A percentile compares a stretch with the other conserved stretches of the same genome.
Conservation (phyloP, 345 rosid genomes). For the Punica granatum region DNA sequence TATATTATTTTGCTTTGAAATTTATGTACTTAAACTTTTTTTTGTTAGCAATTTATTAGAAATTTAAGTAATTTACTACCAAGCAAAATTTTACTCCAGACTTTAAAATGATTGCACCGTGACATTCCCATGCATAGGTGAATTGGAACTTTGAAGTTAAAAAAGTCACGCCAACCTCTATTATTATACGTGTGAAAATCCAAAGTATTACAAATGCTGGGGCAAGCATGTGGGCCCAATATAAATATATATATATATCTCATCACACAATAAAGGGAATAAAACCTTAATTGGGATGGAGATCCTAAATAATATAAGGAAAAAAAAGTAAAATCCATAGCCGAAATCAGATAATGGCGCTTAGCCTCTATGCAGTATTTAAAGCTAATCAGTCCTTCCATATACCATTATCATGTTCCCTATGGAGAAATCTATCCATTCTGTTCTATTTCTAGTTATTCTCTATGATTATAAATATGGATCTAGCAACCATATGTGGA, state of each 20-base stretch:
- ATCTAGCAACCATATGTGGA: slow-evolving; percentile 34
- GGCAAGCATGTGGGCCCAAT: slow-evolving; percentile 15
- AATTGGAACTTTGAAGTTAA: too few species aligned
- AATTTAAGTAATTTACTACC: too few species aligned
- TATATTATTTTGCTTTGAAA: too few species aligned
- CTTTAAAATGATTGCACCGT: too few species aligned
- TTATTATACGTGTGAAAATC: background rate
- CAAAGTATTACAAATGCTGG: slow-evolving; percentile 12
- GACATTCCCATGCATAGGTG: too few species aligned
- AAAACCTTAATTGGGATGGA: slow-evolving; percentile 59
- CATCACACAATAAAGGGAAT: slow-evolving; percentile 70
- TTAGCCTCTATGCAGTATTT: background rate
- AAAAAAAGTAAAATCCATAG: slow-evolving; percentile 10
- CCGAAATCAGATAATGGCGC: too few species aligned
- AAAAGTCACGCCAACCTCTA: too few species aligned
- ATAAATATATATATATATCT: slow-evolving; percentile 11
- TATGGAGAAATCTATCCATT: background rate
- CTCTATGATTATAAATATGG: background rate
- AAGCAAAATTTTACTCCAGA: too few species aligned
- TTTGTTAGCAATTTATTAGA: too few species aligned
- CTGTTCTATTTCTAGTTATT: background rate
- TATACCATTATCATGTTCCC: background rate
- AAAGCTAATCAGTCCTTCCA: background rate
- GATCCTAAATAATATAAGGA: slow-evolving; percentile 23
- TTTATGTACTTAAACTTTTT: too few species aligned